Evolutionary conservation across 345 rosid genomes (phyloP), one percentile per base, ranked within the genome.

Genomic region (Arabidopsis suecica): DNA sequence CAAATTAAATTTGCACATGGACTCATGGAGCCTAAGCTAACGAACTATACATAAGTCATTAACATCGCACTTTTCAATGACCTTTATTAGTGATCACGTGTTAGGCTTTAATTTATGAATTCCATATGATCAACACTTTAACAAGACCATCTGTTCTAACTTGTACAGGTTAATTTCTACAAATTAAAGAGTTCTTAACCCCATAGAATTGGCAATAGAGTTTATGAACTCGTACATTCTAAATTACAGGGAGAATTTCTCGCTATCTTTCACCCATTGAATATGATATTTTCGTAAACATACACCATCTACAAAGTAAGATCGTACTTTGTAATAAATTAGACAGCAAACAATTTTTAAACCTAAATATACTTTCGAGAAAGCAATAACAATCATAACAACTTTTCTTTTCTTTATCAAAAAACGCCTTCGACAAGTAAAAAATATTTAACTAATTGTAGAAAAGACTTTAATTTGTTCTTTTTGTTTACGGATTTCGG

Each of bases 381-480:
- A n/a, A n/a, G n/a, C n/a, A n/a, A n/a, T n/a, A 14, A 42, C 41
- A 47, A 32, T 28, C 30, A 65, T 54, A 32, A 32, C 16, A 47
- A 65, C 18, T 65, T 34, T 7, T 49, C 23, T 3, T 44, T 13
- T n/a, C n/a, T n/a, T n/a, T n/a, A n/a, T n/a, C n/a, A n/a, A n/a
- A n/a, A n/a, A n/a, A n/a, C n/a, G n/a, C n/a, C n/a, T n/a, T n/a
- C n/a, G n/a, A n/a, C n/a, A n/a, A 1, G 30, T 55, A 41, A 54
- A 40, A 22, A 0, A 13, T 5, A 20, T n/a, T 13, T 13, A 1
- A 30, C 5, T 13, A 0, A 13, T 8, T 22, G 54, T 42, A 40
- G 38, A 56, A 68, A 69, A 30, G 2, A 42, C 22, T 66, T 20
- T n/a, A n/a, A n/a, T n/a, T n/a, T 32, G 56, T 33, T 70, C n/a